phyloP scores from a whole-genome alignment of 495 filamentous ascomycete species.

The Annulohypoxylon maeteangense region DNA sequence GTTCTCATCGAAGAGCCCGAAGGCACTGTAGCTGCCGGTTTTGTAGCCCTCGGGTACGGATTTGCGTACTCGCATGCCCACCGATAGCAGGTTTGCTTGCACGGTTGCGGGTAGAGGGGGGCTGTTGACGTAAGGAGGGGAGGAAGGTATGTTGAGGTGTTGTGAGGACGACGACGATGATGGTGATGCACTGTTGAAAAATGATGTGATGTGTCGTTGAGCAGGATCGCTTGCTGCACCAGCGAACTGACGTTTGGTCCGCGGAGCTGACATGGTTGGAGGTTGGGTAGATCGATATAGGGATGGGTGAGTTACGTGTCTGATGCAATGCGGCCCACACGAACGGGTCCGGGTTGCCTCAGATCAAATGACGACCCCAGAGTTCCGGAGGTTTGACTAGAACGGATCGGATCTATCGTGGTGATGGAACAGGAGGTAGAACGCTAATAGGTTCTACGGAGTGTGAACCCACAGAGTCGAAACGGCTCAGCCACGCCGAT shows the following conservation, averaged over 20 bases:
- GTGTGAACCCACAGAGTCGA: neutral
- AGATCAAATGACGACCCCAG: constrained; percentile 23
- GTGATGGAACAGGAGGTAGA: constrained; percentile 30
- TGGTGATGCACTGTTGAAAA: constrained; percentile 49
- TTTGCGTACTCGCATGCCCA: constrained; percentile 94
- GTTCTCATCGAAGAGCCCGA: constrained; percentile 57
- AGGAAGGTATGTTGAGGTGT: neutral
- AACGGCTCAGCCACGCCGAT: neutral
- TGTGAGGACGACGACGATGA: constrained; percentile 7
- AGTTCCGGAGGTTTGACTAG: constrained; percentile 4
- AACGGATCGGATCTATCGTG: constrained; percentile 4
- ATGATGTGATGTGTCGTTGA: constrained; percentile 62
- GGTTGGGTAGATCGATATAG: constrained; percentile 5
- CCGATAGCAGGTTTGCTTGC: constrained; percentile 81
- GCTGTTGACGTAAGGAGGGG: constrained; percentile 35
- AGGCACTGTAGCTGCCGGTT: constrained; percentile 66
- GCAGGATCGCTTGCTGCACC: constrained; percentile 61
- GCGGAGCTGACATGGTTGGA: constrained; percentile 54
- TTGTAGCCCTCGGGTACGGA: constrained; percentile 92
- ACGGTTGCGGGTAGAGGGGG: constrained; percentile 68
- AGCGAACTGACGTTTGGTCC: constrained; percentile 62
- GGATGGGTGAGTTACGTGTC: constrained; percentile 33
- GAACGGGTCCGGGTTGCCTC: constrained; percentile 13
- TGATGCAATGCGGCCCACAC: constrained; percentile 33
- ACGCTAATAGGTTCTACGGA: neutral